These are phyloP conservation scores for Drechslerella dactyloides DNA, from an alignment of 2,329 filamentous ascomycete genomes.

Conservation along the genomic window DNA sequence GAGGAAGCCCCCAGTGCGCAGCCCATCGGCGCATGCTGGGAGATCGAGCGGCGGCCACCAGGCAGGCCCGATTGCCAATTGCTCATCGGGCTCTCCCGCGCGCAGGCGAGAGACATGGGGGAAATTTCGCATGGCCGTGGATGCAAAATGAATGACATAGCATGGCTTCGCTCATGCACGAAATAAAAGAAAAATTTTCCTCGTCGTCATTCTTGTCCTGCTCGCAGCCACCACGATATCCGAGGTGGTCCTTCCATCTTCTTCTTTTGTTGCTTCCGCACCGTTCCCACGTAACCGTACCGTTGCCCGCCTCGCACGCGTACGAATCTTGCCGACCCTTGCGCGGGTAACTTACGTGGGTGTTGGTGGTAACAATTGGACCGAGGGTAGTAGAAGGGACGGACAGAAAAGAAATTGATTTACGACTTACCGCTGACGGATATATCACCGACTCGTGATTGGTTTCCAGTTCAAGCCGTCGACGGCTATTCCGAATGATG, in stretches of 20 bases:
- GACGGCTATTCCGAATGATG: constrained; percentile 18
- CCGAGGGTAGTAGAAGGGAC: constrained; percentile 19
- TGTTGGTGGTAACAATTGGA: constrained; percentile 38
- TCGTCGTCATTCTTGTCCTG: not conserved
- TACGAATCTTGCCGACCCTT: not conserved
- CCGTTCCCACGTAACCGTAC: constrained; percentile 14
- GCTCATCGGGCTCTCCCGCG: constrained; percentile 41
- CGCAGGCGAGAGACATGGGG: constrained; percentile 42
- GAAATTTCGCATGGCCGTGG: constrained; percentile 16
- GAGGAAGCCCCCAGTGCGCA: constrained; percentile 9
- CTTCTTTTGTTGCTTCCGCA: constrained; percentile 10
- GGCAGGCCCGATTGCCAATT: constrained; percentile 19
- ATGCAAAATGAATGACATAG: not conserved
- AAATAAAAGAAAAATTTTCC: constrained; percentile 9
- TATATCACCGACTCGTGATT: constrained; percentile 51
- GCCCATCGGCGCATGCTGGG: constrained; percentile 15
- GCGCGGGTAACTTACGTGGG: constrained; percentile 5
- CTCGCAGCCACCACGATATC: constrained; percentile 26
- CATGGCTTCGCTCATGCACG: constrained; percentile 18
- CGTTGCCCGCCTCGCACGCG: not conserved
- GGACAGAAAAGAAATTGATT: not conserved
- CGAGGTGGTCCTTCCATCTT: constrained; percentile 22
- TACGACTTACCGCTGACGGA: constrained; percentile 44
- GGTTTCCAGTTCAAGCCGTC: constrained; percentile 45
- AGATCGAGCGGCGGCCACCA: constrained; percentile 10